These are phyloP conservation scores for Termitomyces titanicus DNA, from an alignment of 768 basidiomycete genomes.

Conservation along the genomic window DNA sequence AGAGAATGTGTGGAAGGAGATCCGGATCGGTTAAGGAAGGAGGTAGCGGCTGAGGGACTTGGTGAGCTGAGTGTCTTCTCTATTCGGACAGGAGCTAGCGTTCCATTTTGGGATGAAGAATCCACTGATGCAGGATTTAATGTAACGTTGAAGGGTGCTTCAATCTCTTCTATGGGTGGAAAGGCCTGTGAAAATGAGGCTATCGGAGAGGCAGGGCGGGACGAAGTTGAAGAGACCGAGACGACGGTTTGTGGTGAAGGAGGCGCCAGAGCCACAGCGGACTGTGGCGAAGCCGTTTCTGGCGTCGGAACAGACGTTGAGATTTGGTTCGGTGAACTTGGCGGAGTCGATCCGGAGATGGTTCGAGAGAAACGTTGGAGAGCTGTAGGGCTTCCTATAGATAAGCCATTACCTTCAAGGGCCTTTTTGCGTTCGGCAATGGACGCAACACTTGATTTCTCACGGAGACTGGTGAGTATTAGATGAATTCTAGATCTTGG, in stretches of 20 bases:
- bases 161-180: constrained; percentile 74
- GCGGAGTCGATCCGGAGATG: constrained; percentile 37
- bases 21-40: constrained; percentile 56
- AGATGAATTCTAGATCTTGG: not conserved
- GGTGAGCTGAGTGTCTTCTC: constrained; percentile 29
- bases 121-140: constrained; percentile 40
- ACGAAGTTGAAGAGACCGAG: constrained; percentile 62
- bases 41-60: constrained; percentile 61
- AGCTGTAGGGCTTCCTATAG: constrained; percentile 34
- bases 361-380: constrained; percentile 61
- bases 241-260: constrained; percentile 66
- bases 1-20: constrained; percentile 45
- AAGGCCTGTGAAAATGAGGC: constrained; percentile 65
- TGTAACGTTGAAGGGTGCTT: constrained; percentile 49
- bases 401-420: constrained; percentile 69
- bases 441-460: constrained; percentile 33
- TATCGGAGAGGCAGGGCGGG: constrained; percentile 66
- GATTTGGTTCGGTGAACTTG: constrained; percentile 36
- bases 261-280: constrained; percentile 29
- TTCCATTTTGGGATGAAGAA: constrained; percentile 10
- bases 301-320: constrained; percentile 28
- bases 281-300: constrained; percentile 22
- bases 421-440: constrained; percentile 82
- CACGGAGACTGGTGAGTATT: constrained; percentile 14
- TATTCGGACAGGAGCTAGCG: constrained; percentile 28